phyloP scores from a whole-genome alignment of 2,329 filamentous ascomycete species.

The Cladophialophora carrionii region DNA sequence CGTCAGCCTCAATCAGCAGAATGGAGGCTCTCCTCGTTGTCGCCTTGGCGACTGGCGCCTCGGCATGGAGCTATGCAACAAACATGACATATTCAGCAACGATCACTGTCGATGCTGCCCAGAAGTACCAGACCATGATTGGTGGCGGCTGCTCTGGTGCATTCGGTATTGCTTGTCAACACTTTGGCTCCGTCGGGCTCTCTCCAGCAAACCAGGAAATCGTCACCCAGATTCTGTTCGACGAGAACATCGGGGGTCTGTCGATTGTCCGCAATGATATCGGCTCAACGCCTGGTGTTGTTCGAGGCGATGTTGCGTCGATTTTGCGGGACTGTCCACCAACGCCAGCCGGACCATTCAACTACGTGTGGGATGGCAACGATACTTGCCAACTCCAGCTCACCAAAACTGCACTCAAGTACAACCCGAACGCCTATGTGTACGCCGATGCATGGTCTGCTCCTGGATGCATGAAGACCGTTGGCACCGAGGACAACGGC shows the following conservation, averaged over 20 bases:
- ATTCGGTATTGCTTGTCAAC: constrained; percentile 27
- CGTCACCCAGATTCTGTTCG: constrained; percentile 22
- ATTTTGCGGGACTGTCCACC: constrained; percentile 54
- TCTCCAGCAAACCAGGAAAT: constrained; percentile 24
- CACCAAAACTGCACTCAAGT: constrained; percentile 52
- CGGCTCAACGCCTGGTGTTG: constrained; percentile 45
- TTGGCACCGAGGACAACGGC: constrained; percentile 50
- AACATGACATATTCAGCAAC: constrained; percentile 20
- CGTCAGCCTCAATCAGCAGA: constrained; percentile 9
- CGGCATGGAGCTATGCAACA: constrained; percentile 22
- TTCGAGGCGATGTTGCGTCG: constrained; percentile 36
- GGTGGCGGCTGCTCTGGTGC: constrained; percentile 26
- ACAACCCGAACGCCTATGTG: constrained; percentile 46
- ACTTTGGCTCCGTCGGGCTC: constrained; percentile 35
- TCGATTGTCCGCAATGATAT: constrained; percentile 58
- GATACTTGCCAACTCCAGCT: constrained; percentile 58
- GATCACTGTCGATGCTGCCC: constrained; percentile 20
- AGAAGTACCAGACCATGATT: constrained; percentile 27
- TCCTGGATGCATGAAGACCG: constrained; percentile 58
- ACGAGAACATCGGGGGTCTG: constrained; percentile 45
- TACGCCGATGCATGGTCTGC: constrained; percentile 58
- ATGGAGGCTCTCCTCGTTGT: constrained; percentile 23
- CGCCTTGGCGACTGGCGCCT: constrained; percentile 15
- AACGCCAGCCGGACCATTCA: constrained; percentile 46
- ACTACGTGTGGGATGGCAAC: constrained; percentile 54